These are phyloP conservation scores for Cyphellophora europaea DNA, from an alignment of 2,329 filamentous ascomycete genomes.

Conservation along the genomic window DNA sequence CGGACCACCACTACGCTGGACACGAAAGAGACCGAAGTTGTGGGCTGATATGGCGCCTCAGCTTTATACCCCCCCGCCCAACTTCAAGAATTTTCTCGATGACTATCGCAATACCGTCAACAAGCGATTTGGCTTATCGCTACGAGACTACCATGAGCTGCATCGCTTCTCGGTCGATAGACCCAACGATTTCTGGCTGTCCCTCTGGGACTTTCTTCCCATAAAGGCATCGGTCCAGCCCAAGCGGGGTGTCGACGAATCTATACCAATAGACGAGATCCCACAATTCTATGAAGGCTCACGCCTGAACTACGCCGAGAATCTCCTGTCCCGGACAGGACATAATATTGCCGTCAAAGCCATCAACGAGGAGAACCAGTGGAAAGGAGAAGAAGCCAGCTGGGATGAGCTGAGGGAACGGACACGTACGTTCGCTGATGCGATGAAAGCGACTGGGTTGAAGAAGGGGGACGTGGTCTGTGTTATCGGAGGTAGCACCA, in stretches of 20 bases:
- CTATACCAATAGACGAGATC: slow-evolving; percentile 25
- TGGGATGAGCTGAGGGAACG: slow-evolving; percentile 28
- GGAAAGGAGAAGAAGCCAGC: slow-evolving; percentile 22
- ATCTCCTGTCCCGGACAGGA: slow-evolving; percentile 2
- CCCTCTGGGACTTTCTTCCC: slow-evolving; percentile 25
- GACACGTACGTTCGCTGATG: slow-evolving; percentile 27
- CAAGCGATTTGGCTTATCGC: slow-evolving; percentile 5
- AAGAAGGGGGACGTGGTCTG: slow-evolving; percentile 26
- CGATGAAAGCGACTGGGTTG: slow-evolving; percentile 26
- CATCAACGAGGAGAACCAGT: slow-evolving; percentile 22
- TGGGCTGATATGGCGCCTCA: too few species aligned
- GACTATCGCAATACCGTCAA: slow-evolving; percentile 9
- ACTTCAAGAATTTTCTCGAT: slow-evolving; percentile 1
- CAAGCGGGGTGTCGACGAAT: slow-evolving; percentile 27
- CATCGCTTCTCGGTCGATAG: slow-evolving; percentile 29
- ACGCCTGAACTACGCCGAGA: slow-evolving; percentile 27
- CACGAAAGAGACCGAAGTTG: too few species aligned
- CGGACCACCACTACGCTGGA: too few species aligned
- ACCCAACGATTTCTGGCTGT: slow-evolving; percentile 31
- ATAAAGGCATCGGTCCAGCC: slow-evolving; percentile 17
- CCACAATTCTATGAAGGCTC: slow-evolving; percentile 28
- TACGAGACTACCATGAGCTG: slow-evolving; percentile 23
- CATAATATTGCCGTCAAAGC: slow-evolving; percentile 3
- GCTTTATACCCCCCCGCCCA: slow-evolving; percentile 1
- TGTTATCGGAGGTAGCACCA: slow-evolving; percentile 5